Evolutionary conservation across 2,329 filamentous ascomycete species (phyloP).

Genomic region (Talaromyces islandicus): DNA sequence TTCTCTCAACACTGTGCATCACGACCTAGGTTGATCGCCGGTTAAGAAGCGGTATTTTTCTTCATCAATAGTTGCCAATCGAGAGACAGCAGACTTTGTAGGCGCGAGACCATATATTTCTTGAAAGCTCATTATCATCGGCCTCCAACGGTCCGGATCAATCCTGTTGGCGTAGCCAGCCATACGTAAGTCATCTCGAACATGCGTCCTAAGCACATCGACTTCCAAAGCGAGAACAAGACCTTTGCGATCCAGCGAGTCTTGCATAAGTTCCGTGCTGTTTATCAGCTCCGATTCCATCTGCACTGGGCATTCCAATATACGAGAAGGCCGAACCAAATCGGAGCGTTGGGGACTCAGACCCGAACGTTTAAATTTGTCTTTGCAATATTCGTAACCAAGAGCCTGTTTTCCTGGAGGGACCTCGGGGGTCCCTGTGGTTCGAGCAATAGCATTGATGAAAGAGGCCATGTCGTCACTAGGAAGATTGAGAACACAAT

Average conservation of each 20-base stretch:
- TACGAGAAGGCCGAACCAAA: neutral
- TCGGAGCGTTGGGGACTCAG: neutral
- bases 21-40: no score
- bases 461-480: slow-evolving; percentile 27
- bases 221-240: neutral
- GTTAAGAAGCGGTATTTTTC: neutral
- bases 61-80: neutral
- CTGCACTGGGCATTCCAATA: neutral
- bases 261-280: neutral
- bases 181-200: neutral
- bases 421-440: slow-evolving; percentile 22
- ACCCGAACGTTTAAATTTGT: neutral
- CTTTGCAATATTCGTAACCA: neutral
- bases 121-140: slow-evolving; percentile 42
- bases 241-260: neutral
- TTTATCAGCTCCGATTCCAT: neutral
- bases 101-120: slow-evolving; percentile 33
- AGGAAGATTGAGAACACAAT: slow-evolving; percentile 41
- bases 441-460: slow-evolving; percentile 36
- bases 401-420: no score
- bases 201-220: neutral
- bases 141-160: slow-evolving; percentile 39
- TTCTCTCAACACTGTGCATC: no score
- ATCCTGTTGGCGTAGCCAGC: slow-evolving; percentile 34
- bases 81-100: neutral